Evolutionary conservation across 1,139 yeast genomes (phyloP), one percentile per base, ranked within the genome.

Genomic region (Geotrichum aggregatum): DNA sequence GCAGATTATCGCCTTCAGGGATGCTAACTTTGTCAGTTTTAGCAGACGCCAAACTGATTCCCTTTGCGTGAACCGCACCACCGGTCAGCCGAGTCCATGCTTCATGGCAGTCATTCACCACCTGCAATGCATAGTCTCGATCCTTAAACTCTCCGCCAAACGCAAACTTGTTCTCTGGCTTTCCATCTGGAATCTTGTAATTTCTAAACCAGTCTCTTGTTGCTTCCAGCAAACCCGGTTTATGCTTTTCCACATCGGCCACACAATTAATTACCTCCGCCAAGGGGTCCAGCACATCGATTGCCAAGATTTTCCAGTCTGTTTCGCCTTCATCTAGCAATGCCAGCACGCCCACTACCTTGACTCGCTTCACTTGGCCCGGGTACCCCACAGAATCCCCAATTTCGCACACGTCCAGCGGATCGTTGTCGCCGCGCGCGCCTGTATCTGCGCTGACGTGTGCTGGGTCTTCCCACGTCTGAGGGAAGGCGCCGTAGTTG

Each of bases 401-500:
- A 61, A 92, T 89, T 69, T 92, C 98, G 71, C 97, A 86, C 52
- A 92, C 94, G 70, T 92, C 98, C 62, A 92, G 76, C 21, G 98
- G 98, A 72, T 92, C 98, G 66, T 89, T 87, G 72, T 92, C 98
- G 59, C 98, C 98, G 64, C 76, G 78, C 55, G 83, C 79, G 47
- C 73, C 73, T 44, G 78, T 74, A 52, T 75, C 80, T 40, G 73
- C 71, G 58, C 75, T 75, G 49, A 62, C 63, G 45, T 67, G 65
- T 48, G 61, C 62, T 31, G 84, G 83, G 63, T 81, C 83, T 65
- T 92, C 98, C 98, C 98, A 92, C 26, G 98, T 92, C 74, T 91
- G 98, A 48, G 98, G 97, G 70, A 92, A 79, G 13, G 98, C 97
- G 59, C 98, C 98, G 69, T 91, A 91, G 73, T 91, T 91, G 73